A percentile compares a stretch with the other conserved stretches of the same genome.
phyloP scores from a whole-genome alignment of 2,329 filamentous ascomycete genomes.

The Nectriaceae sp. region DNA sequence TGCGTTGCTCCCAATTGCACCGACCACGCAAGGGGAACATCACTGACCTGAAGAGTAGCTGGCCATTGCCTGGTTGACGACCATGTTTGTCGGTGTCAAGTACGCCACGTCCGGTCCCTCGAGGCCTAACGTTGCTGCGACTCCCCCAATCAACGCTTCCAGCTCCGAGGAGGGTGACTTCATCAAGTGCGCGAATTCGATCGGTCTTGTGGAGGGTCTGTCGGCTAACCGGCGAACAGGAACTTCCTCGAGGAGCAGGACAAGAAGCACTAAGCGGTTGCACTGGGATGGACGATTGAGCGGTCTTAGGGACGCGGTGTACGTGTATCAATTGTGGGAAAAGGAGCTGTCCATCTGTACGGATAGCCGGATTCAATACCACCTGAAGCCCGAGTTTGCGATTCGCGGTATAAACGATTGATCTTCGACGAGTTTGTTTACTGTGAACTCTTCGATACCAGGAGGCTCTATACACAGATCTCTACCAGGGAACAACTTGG shows the following conservation, averaged over 20 bases:
- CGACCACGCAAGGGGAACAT: constrained; percentile 5
- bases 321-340: constrained; percentile 33
- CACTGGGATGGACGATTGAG: constrained; percentile 16
- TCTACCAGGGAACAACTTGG: not conserved
- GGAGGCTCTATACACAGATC: not conserved
- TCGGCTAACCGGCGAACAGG: constrained; percentile 33
- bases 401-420: constrained; percentile 21
- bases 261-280: constrained; percentile 40
- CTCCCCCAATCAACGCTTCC: constrained; percentile 63
- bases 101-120: constrained; percentile 46
- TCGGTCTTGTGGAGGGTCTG: constrained; percentile 1
- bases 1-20: constrained; percentile 40
- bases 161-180: constrained; percentile 65
- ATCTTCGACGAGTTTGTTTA: not conserved
- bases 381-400: constrained; percentile 24
- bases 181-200: constrained; percentile 57
- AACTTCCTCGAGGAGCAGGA: constrained; percentile 44
- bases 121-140: constrained; percentile 43
- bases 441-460: constrained; percentile 17
- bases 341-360: constrained; percentile 24
- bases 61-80: constrained; percentile 56
- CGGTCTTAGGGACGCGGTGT: constrained; percentile 35
- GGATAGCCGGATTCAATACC: constrained; percentile 27
- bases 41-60: constrained; percentile 44
- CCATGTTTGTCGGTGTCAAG: constrained; percentile 52